Base-by-base conservation (phyloP, 1,284 basidiomycete species). In the Stereum hirsutum region DNA sequence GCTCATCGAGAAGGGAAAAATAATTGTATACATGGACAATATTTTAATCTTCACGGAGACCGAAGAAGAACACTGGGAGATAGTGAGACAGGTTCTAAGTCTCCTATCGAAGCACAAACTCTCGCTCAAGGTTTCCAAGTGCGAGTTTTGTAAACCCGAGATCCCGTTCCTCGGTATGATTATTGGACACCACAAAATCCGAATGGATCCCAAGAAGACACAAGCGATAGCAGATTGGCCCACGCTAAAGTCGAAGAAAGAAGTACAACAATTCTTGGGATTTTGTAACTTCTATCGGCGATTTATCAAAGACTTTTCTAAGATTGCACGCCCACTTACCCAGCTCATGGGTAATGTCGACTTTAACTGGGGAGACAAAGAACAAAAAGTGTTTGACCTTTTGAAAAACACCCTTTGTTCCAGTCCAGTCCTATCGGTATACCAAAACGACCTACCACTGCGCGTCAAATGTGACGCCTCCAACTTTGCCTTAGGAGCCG, bases 291-390 rank as follows among this genome's bases (percentile, higher is more conserved):
- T 34, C 33, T 34, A 34, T 4, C 7, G 33, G 2, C 2, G 33
- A 12, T 34, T 34, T 20, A 34, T 34, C 2, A 3, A 6, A 20
- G 5, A 17, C 2, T 34, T 14, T 6, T n/a, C 33, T 1, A 12
- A 10, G 1, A 2, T 6, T 2, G 7, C 33, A 3, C 7, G 17
- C 15, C 33, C 33, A n/a, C 33, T 34, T 3, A 12, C 15, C 5
- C 15, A 34, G 15, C 33, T 34, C 4, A 34, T 20, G 5, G 21
- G 7, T 2, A 19, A 2, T 37, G n/a, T n/a, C n/a, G 14, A 40
- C 2, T 63, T 48, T 32, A 8, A 33, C 0, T 63, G 58, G 57
- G 53, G 21, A 55, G 55, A 45, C 20, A 52, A 45, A 14, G 43
- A 35, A 20, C 36, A 38, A 19, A 38, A 6, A 4, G 60, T 61